These are phyloP conservation scores for Phaeotremella skinneri DNA, from an alignment of 768 basidiomycete species.

Conservation along the genomic window DNA sequence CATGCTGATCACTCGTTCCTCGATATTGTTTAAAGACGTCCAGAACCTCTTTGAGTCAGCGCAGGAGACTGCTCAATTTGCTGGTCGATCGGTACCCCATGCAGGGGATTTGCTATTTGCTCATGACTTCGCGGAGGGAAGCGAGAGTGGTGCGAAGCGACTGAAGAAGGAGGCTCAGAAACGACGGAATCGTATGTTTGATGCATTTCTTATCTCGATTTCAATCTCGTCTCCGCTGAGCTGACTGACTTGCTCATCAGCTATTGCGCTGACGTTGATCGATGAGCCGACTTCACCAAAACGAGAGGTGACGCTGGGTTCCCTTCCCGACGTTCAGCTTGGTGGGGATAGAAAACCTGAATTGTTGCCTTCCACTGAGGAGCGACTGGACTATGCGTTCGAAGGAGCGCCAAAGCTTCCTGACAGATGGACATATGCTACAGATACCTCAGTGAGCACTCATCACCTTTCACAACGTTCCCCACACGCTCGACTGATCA, in stretches of 20 bases:
- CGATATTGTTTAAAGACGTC: constrained; percentile 12
- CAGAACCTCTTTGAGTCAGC: constrained; percentile 18
- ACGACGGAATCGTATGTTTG: constrained; percentile 15
- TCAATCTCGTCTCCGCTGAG: not conserved
- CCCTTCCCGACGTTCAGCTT: not conserved
- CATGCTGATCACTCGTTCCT: not conserved
- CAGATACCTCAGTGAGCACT: constrained; percentile 3
- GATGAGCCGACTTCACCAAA: constrained; percentile 6
- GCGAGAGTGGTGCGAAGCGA: not conserved
- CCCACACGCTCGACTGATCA: not conserved
- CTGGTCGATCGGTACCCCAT: constrained; percentile 8
- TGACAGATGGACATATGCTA: constrained; percentile 25
- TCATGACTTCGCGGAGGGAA: constrained; percentile 16
- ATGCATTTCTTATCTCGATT: not conserved
- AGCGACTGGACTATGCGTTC: constrained; percentile 18
- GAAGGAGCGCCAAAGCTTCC: constrained; percentile 35
- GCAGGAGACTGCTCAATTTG: constrained; percentile 7
- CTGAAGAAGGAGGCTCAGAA: constrained; percentile 16
- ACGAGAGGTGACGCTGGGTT: constrained; percentile 13
- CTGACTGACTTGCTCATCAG: not conserved
- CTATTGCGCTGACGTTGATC: not conserved
- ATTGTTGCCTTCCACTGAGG: constrained; percentile 10
- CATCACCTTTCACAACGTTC: not conserved
- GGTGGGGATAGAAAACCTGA: constrained; percentile 22
- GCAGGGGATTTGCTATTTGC: constrained; percentile 14